Evolutionary conservation across 1,284 basidiomycete genomes (phyloP).

Genomic region (Mixia osmundae): DNA sequence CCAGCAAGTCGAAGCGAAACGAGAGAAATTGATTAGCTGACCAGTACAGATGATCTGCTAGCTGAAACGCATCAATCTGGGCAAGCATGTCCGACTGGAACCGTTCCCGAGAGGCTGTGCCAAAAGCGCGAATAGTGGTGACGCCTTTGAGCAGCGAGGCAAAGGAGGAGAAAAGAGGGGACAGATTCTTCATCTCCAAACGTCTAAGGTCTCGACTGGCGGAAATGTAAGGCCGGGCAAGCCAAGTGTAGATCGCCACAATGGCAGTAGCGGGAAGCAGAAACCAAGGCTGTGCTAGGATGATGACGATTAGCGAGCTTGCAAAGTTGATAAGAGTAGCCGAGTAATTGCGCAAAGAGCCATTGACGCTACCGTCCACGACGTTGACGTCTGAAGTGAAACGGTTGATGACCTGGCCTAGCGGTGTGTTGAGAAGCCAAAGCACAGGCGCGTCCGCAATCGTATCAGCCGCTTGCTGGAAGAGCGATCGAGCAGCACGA

Average conservation of each 20-base stretch:
- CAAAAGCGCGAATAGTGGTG: constrained; percentile 25
- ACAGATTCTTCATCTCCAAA: constrained; percentile 5
- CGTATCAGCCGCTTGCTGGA: constrained; percentile 30
- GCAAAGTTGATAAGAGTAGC: too few relatives aligned
- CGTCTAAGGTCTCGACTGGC: constrained; percentile 3
- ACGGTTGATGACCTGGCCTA: constrained; percentile 37
- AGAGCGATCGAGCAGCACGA: constrained; percentile 37
- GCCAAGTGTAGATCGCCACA: neutral
- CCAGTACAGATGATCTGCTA: constrained; percentile 41
- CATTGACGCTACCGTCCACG: constrained; percentile 38
- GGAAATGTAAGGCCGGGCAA: constrained; percentile 4
- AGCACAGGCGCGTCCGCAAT: constrained; percentile 29
- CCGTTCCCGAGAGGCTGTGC: constrained; percentile 28
- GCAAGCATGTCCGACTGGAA: neutral
- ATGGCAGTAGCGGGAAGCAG: constrained; percentile 4
- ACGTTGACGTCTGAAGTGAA: constrained; percentile 58
- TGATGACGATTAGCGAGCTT: too few relatives aligned
- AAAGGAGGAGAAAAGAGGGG: constrained; percentile 6
- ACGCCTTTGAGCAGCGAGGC: constrained; percentile 6
- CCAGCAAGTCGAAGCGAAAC: constrained; percentile 17
- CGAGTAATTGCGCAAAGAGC: too few relatives aligned
- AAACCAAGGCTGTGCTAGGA: too few relatives aligned
- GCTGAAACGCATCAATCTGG: constrained; percentile 25
- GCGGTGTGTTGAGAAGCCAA: constrained; percentile 43
- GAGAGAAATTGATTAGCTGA: constrained; percentile 23